Conservation (phyloP, 768 basidiomycete species). For the Dioszegia hungarica region DNA sequence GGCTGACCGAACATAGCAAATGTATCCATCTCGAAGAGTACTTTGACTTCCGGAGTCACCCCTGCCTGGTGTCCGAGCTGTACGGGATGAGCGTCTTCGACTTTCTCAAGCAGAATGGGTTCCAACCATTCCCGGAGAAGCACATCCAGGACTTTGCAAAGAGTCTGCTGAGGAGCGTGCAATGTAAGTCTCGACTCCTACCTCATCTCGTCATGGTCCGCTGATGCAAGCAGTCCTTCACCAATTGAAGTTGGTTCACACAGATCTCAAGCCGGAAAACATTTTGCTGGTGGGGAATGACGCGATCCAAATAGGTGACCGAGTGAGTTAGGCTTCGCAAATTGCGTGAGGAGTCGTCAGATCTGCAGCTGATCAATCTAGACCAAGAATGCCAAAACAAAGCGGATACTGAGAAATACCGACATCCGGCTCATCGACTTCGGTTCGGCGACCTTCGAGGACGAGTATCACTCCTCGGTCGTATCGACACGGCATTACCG, state of each 20-base stretch:
- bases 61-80: constrained; percentile 92
- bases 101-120: constrained; percentile 96
- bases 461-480: constrained; percentile 96
- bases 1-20: constrained; percentile 56
- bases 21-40: constrained; percentile 91
- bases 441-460: constrained; percentile 94
- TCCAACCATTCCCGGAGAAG: constrained; percentile 88
- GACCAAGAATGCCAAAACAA: constrained; percentile 57
- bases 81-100: constrained; percentile 98
- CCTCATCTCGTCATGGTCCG: background rate
- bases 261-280: constrained; percentile 98
- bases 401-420: constrained; percentile 73
- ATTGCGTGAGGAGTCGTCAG: no score
- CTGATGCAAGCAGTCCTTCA: constrained; percentile 69
- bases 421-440: constrained; percentile 97
- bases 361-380: background rate
- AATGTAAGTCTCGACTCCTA: constrained; percentile 61
- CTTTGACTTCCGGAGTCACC: constrained; percentile 97
- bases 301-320: constrained; percentile 48
- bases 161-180: constrained; percentile 85
- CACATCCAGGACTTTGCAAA: constrained; percentile 95
- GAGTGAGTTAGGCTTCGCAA: constrained; percentile 29
- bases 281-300: constrained; percentile 87
- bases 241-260: constrained; percentile 84
- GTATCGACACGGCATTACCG: constrained; percentile 98